Evolutionary conservation across 2,329 filamentous ascomycete genomes (phyloP).

Genomic region (Ceratocystis eucalypticola): DNA sequence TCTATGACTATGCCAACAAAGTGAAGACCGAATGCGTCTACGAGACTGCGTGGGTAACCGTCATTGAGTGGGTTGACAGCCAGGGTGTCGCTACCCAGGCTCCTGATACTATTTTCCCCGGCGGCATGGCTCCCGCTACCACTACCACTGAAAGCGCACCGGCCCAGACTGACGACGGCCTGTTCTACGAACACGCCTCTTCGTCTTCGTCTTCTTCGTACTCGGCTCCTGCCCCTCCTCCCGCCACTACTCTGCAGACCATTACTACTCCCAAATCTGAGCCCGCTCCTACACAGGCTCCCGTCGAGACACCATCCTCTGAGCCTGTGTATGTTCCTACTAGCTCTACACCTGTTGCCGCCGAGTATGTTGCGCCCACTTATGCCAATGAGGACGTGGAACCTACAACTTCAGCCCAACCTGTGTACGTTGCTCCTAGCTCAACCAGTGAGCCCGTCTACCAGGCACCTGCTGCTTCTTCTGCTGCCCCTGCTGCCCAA

Average conservation of each 20-base stretch:
- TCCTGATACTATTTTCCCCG: constrained; percentile 20
- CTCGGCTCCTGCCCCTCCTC: neutral
- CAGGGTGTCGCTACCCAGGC: constrained; percentile 12
- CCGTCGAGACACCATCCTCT: constrained; percentile 22
- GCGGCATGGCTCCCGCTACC: constrained; percentile 21
- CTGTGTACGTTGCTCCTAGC: constrained; percentile 20
- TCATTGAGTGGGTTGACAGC: constrained; percentile 34
- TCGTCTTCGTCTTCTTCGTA: constrained; percentile 5
- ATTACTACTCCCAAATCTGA: constrained; percentile 11
- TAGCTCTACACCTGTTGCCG: constrained; percentile 1
- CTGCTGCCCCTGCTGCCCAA: constrained; percentile 11
- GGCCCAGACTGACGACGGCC: neutral
- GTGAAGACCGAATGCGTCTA: constrained; percentile 27
- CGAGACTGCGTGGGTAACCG: constrained; percentile 31
- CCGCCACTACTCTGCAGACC: constrained; percentile 2
- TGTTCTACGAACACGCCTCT: constrained; percentile 12
- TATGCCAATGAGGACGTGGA: neutral
- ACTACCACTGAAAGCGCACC: constrained; percentile 9
- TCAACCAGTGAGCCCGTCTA: constrained; percentile 23
- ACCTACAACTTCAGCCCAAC: neutral
- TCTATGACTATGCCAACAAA: neutral
- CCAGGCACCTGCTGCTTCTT: constrained; percentile 16
- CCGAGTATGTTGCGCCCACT: neutral
- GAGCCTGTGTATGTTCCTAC: constrained; percentile 9
- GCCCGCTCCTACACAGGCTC: constrained; percentile 22